These are phyloP conservation scores for Cucumis hystrix DNA, from an alignment of 306 rosid species.

Conservation along the genomic window DNA sequence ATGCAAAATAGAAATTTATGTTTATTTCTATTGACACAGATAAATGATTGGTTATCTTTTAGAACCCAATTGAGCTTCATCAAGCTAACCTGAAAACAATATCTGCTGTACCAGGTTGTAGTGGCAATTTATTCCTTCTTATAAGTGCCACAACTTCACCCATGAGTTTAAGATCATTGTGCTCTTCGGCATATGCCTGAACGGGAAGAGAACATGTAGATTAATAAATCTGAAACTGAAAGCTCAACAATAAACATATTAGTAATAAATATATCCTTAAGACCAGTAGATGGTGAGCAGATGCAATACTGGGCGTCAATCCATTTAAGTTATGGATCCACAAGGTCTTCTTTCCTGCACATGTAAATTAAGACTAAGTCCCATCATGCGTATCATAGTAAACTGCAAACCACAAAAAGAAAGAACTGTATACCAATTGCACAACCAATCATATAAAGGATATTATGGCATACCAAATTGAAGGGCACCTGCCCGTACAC, in stretches of 20 bases:
- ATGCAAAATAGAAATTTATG: not conserved
- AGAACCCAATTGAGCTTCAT: not conserved
- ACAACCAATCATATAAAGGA: not conserved
- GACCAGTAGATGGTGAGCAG: conserved; percentile 86
- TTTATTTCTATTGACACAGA: not conserved
- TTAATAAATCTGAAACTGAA: not conserved
- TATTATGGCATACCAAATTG: conserved; percentile 43
- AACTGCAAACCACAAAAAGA: not conserved
- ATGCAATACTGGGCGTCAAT: conserved; percentile 51
- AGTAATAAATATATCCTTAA: not conserved
- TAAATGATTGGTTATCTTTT: not conserved
- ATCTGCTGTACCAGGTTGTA: conserved; percentile 97
- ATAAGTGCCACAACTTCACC: conserved; percentile 64
- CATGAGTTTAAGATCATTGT: conserved; percentile 53
- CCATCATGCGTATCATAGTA: not conserved
- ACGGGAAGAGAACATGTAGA: conserved; percentile 8
- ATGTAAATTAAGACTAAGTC: not conserved
- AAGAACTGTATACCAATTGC: not conserved
- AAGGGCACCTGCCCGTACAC: conserved; percentile 61
- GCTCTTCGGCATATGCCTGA: conserved; percentile 57
- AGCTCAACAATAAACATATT: not conserved
- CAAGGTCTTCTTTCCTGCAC: conserved; percentile 72
- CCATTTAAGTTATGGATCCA: conserved; percentile 85
- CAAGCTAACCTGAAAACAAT: conserved; percentile 60
- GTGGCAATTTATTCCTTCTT: conserved; percentile 53